Conservation (phyloP, 2,329 filamentous ascomycete species). For the Septoria petroselini region DNA sequence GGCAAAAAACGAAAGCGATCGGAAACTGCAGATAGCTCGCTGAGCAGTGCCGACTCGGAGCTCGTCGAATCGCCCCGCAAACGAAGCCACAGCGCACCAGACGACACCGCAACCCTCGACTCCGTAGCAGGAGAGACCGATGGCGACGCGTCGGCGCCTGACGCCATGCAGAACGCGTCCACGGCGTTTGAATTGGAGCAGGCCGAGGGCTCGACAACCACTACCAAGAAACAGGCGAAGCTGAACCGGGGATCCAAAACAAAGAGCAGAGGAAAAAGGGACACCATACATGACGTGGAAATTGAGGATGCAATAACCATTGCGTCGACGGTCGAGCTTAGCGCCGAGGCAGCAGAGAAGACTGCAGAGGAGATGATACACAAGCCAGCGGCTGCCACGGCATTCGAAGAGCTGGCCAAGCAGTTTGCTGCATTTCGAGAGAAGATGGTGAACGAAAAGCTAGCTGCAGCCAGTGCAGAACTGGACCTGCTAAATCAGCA, state of each 20-base stretch:
- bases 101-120: conserved; percentile 18
- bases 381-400: conserved; percentile 30
- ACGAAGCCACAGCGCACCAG: conserved; percentile 30
- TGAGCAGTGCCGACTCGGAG: conserved; percentile 39
- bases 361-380: conserved; percentile 53
- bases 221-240: conserved; percentile 43
- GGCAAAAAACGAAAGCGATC: conserved; percentile 48
- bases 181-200: conserved; percentile 14
- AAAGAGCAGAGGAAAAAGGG: conserved; percentile 33
- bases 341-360: conserved; percentile 41
- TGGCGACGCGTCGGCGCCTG: conserved; percentile 27
- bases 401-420: conserved; percentile 72
- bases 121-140: conserved; percentile 35
- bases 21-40: conserved; percentile 41
- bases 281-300: conserved; percentile 31
- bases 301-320: conserved; percentile 18
- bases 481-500: conserved; percentile 58
- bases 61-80: conserved; percentile 38
- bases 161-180: conserved; percentile 25
- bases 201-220: conserved; percentile 36
- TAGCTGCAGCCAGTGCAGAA: conserved; percentile 73
- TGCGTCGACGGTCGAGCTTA: conserved; percentile 25
- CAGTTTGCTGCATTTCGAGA: conserved; percentile 85
- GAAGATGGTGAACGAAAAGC: conserved; percentile 82
- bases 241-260: conserved; percentile 39